Conservation (phyloP, 2,329 filamentous ascomycete genomes). For the Claviceps purpurea region DNA sequence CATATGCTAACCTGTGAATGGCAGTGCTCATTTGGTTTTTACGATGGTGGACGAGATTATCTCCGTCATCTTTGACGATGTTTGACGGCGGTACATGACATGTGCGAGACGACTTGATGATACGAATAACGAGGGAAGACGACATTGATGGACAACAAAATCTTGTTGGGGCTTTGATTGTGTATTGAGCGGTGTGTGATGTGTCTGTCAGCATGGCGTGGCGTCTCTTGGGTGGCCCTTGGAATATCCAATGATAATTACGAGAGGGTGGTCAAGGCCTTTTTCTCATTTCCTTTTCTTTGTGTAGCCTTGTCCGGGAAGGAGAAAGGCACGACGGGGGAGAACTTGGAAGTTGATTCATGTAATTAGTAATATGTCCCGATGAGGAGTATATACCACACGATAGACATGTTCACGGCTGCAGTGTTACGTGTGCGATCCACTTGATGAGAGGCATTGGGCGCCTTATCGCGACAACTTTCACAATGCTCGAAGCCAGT, state of each 20-base stretch:
- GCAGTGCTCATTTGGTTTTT: constrained; percentile 53
- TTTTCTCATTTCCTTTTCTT: neutral
- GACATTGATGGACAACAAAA: neutral
- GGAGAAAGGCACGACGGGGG: too few relatives aligned
- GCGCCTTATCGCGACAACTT: too few relatives aligned
- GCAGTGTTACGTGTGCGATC: neutral
- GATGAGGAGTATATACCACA: neutral
- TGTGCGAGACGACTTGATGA: neutral
- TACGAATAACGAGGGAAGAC: neutral
- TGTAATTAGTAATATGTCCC: neutral
- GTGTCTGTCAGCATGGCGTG: constrained; percentile 2
- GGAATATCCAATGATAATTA: neutral
- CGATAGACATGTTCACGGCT: neutral
- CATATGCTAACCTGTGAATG: neutral
- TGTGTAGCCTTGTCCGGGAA: too few relatives aligned
- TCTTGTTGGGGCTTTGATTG: neutral
- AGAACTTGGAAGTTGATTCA: neutral
- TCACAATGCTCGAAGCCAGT: too few relatives aligned
- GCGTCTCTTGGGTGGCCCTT: neutral
- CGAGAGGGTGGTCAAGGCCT: neutral
- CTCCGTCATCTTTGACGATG: constrained; percentile 45
- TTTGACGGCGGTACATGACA: neutral
- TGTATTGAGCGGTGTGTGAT: neutral
- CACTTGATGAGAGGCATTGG: neutral
- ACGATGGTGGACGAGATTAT: constrained; percentile 60